Conservation (phyloP, 2,329 filamentous ascomycete genomes). For the Raffaelea ambrosiae region DNA sequence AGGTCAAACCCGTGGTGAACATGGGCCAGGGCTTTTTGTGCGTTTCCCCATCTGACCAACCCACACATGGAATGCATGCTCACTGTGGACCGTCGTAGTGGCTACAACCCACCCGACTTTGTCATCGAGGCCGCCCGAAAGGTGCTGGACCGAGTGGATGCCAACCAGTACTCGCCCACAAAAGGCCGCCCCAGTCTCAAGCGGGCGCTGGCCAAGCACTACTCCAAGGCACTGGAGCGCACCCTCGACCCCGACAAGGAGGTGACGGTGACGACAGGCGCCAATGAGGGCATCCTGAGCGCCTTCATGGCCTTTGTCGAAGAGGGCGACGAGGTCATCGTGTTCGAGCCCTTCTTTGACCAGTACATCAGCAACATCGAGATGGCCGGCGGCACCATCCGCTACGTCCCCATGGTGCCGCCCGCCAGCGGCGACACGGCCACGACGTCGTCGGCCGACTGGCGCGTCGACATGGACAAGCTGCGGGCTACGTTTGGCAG, state of each 20-base stretch:
- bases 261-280: conserved; percentile 87
- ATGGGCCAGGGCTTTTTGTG: conserved; percentile 57
- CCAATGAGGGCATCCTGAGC: conserved; percentile 89
- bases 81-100: no score
- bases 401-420: conserved; percentile 91
- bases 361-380: conserved; percentile 99
- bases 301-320: conserved; percentile 98
- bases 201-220: conserved; percentile 88
- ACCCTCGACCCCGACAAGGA: conserved; percentile 81
- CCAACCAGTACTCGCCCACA: conserved; percentile 97
- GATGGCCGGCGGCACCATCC: conserved; percentile 91
- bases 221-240: conserved; percentile 80
- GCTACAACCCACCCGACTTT: conserved; percentile 89
- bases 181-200: conserved; percentile 85
- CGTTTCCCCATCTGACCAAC: no score
- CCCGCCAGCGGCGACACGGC: conserved; percentile 68
- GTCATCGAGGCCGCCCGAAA: conserved; percentile 86
- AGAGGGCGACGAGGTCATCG: conserved; percentile 87
- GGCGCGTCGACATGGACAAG: conserved; percentile 77
- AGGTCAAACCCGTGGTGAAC: conserved; percentile 39
- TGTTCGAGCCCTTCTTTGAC: conserved; percentile 98
- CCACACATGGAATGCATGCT: no score
- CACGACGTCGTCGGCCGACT: conserved; percentile 80
- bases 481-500: conserved; percentile 67
- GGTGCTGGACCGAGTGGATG: conserved; percentile 83